These are phyloP conservation scores for Lactuca sativa DNA, from an alignment of 129 eudicot genomes.

Conservation along the genomic window DNA sequence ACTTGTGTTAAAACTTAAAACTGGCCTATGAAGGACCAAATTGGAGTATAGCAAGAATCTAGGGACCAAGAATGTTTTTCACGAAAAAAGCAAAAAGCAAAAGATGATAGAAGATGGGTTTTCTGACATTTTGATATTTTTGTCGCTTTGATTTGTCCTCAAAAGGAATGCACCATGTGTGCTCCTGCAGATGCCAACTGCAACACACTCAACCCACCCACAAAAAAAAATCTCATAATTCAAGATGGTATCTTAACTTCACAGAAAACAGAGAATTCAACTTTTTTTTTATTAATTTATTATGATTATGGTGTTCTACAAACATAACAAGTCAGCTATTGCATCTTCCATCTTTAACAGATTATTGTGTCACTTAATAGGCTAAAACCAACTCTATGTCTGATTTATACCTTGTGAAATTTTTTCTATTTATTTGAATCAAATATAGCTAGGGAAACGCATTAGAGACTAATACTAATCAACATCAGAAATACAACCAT, in stretches of 20 bases:
- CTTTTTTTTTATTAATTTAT: too few relatives aligned
- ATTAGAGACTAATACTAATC: constrained; percentile 43
- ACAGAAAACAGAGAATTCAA: neutral
- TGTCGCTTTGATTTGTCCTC: constrained; percentile 20
- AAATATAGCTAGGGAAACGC: constrained; percentile 1
- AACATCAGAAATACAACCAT: constrained; percentile 72
- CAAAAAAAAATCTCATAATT: neutral
- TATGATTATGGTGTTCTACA: too few relatives aligned
- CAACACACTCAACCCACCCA: constrained; percentile 27
- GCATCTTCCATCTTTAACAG: too few relatives aligned
- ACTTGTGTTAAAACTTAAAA: neutral
- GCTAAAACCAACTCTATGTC: too few relatives aligned
- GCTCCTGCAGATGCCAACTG: constrained; percentile 33
- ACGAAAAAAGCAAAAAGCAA: constrained; percentile 20
- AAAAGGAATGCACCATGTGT: constrained; percentile 39
- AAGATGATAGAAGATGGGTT: constrained; percentile 28
- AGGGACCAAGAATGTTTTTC: neutral
- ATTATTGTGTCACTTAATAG: too few relatives aligned
- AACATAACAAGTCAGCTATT: too few relatives aligned
- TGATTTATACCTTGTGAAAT: too few relatives aligned
- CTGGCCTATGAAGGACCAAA: neutral
- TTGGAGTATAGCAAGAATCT: neutral
- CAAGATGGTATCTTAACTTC: neutral
- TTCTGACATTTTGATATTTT: constrained; percentile 26
- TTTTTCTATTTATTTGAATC: neutral